These are phyloP conservation scores for Aspergillus felis DNA, from an alignment of 2,329 filamentous ascomycete species.

Conservation along the genomic window DNA sequence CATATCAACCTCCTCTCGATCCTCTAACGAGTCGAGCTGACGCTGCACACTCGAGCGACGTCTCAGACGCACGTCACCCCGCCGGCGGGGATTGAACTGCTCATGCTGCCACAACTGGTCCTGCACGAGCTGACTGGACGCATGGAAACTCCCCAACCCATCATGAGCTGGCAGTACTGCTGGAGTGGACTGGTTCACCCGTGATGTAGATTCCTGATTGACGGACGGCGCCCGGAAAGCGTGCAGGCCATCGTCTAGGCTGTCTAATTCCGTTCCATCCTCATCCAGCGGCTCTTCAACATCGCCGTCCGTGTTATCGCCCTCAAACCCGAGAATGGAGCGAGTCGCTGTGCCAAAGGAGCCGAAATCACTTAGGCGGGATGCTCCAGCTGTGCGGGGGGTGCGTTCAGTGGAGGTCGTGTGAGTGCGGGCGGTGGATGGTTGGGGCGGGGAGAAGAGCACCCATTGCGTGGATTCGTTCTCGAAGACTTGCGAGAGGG, in stretches of 20 bases:
- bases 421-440: slow-evolving; percentile 65
- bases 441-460: slow-evolving; percentile 75
- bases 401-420: slow-evolving; percentile 63
- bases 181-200: slow-evolving; percentile 53
- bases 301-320: slow-evolving; percentile 42
- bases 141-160: slow-evolving; percentile 80
- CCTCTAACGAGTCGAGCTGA: slow-evolving; percentile 53
- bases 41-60: slow-evolving; percentile 56
- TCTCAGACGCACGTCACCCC: slow-evolving; percentile 45
- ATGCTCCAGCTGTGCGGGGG: slow-evolving; percentile 64
- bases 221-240: slow-evolving; percentile 70
- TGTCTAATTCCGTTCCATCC: slow-evolving; percentile 76
- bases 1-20: slow-evolving; percentile 55
- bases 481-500: slow-evolving; percentile 41
- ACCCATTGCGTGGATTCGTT: slow-evolving; percentile 92
- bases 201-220: slow-evolving; percentile 38
- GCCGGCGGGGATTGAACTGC: slow-evolving; percentile 69
- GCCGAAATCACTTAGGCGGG: slow-evolving; percentile 73
- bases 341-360: slow-evolving; percentile 68
- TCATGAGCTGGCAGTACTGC: slow-evolving; percentile 88
- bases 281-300: slow-evolving; percentile 58
- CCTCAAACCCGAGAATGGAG: slow-evolving; percentile 42
- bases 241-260: slow-evolving; percentile 84
- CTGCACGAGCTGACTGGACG: slow-evolving; percentile 61
- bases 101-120: slow-evolving; percentile 89